Evolutionary conservation across 1,284 basidiomycete genomes (phyloP).

Genomic region (Puccinia hordei): DNA sequence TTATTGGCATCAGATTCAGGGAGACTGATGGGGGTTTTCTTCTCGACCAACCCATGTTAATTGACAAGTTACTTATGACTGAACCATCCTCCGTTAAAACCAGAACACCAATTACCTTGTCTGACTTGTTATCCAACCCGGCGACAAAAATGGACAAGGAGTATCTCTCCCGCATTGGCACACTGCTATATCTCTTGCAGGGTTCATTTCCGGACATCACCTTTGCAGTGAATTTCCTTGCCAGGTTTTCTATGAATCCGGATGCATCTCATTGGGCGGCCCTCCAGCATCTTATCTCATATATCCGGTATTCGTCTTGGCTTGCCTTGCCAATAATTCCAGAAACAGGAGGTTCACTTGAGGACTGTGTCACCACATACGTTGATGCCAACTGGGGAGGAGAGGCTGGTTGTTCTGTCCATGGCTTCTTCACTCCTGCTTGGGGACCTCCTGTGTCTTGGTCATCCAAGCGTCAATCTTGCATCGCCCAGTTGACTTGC

Average conservation of each 20-base stretch:
- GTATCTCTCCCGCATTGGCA: no score
- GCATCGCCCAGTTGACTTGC: background rate
- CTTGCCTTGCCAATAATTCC: background rate
- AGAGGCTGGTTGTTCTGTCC: no score
- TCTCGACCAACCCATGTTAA: background rate
- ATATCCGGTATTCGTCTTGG: background rate
- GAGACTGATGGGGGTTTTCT: background rate
- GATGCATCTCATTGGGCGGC: background rate
- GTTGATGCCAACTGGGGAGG: no score
- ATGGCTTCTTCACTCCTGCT: background rate
- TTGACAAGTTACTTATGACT: background rate
- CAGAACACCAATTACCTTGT: background rate
- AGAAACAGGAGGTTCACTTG: background rate
- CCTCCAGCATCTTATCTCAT: conserved; percentile 11
- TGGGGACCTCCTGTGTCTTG: conserved; percentile 17
- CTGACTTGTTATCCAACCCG: background rate
- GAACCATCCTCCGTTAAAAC: background rate
- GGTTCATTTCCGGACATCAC: no score
- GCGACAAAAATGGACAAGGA: background rate
- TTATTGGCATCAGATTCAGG: no score
- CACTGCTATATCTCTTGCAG: no score
- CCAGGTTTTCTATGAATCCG: background rate
- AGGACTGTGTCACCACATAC: no score
- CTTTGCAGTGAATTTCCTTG: no score
- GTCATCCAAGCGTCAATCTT: conserved; percentile 17